These are phyloP conservation scores for Amanita jacksonii DNA, from an alignment of 768 basidiomycete species.

Conservation along the genomic window DNA sequence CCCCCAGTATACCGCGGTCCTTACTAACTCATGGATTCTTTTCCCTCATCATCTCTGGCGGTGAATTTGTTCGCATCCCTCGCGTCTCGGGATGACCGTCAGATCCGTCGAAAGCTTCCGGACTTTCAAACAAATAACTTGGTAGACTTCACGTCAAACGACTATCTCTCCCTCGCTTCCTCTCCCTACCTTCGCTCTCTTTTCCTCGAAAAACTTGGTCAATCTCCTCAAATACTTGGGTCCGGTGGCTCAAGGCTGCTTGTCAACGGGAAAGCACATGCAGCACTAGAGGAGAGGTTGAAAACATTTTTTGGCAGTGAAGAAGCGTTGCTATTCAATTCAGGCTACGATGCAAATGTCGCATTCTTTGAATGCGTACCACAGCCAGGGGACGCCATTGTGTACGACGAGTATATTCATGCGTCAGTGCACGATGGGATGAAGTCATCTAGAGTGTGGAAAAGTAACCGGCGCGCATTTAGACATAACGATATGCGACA, in stretches of 20 bases:
- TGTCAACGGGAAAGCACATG: constrained; percentile 66
- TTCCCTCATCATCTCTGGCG: constrained; percentile 18
- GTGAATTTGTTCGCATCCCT: constrained; percentile 42
- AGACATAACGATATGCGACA: constrained; percentile 58
- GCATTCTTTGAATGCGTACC: constrained; percentile 79
- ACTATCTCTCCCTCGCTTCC: constrained; percentile 77
- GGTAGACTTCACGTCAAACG: constrained; percentile 81
- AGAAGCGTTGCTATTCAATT: constrained; percentile 79
- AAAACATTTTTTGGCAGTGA: constrained; percentile 48
- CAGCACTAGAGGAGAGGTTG: constrained; percentile 61
- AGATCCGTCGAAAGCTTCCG: constrained; percentile 64
- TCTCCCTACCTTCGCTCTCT: constrained; percentile 44
- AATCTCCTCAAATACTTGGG: constrained; percentile 58
- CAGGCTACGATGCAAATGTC: constrained; percentile 89
- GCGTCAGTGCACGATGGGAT: constrained; percentile 90
- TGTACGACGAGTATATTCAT: constrained; percentile 85
- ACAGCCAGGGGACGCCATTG: constrained; percentile 62
- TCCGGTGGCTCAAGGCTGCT: constrained; percentile 85
- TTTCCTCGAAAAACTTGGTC: constrained; percentile 46
- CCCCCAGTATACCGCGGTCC: no score
- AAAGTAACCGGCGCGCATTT: constrained; percentile 39
- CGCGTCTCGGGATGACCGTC: constrained; percentile 51
- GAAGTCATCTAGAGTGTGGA: constrained; percentile 44
- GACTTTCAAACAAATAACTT: constrained; percentile 34
- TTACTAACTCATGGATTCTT: not conserved